phyloP scores from a whole-genome alignment of 345 rosid genomes.

The Leavenworthia alabamica region DNA sequence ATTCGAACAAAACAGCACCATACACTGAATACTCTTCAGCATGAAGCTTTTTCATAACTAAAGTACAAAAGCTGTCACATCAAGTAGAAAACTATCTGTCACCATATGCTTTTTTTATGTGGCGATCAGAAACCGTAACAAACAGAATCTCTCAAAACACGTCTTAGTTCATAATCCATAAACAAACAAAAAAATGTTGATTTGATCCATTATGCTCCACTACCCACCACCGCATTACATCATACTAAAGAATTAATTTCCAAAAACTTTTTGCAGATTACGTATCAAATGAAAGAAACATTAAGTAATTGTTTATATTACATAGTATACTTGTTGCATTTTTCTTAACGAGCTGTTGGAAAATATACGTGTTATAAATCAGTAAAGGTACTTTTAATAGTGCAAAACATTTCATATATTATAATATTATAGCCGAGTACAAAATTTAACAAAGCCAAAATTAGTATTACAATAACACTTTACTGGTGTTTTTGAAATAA shows the following conservation, averaged over 20 bases:
- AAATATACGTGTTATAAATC: neutral
- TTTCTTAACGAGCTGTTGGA: constrained; percentile 3
- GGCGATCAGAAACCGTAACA: constrained; percentile 29
- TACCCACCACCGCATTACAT: constrained; percentile 29
- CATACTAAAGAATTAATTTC: constrained; percentile 20
- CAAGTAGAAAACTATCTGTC: constrained; percentile 20
- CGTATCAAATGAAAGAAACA: constrained; percentile 13
- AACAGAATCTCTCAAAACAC: constrained; percentile 26
- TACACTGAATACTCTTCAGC: constrained; percentile 10
- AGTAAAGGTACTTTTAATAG: constrained; percentile 3
- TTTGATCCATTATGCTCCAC: constrained; percentile 23
- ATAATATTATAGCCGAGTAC: constrained; percentile 10
- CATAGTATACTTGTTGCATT: constrained; percentile 9
- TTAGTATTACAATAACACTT: constrained; percentile 21
- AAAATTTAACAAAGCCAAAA: constrained; percentile 26
- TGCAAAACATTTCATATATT: constrained; percentile 21
- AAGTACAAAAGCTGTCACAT: constrained; percentile 26
- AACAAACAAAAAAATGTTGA: neutral
- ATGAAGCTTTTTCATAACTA: neutral
- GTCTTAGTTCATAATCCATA: constrained; percentile 14
- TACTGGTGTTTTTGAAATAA: constrained; percentile 6
- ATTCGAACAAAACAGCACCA: constrained; percentile 25
- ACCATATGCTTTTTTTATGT: constrained; percentile 23
- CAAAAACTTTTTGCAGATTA: constrained; percentile 10
- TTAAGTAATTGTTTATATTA: neutral